Base-by-base conservation (phyloP, 202 grass and related monocot species). In the Schoenoplectus triqueter region DNA sequence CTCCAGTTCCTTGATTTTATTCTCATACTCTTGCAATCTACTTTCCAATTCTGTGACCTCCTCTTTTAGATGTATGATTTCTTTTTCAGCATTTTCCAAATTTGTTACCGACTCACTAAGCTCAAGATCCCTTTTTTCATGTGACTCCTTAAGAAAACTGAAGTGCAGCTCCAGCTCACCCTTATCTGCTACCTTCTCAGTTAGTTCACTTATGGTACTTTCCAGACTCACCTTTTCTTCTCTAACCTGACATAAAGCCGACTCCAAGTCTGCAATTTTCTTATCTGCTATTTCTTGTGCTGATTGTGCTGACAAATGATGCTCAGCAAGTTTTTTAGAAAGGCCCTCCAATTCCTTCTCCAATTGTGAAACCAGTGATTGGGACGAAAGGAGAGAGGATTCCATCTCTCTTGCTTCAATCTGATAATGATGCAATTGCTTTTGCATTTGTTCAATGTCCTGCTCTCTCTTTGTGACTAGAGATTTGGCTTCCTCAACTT, bases 1-100 rank as follows among this genome's bases (percentile, higher is more conserved):
- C 84, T 94, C 89, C 67, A 97, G 68, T 80, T 94, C 88, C 47
- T 41, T 87, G 10, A 86, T 89, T 77, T 91, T 97, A 83, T 88
- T 87, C 75, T 92, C 87, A 80, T 89, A 92, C 78, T 62, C 82
- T 48, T 93, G 86, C 50, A 85, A 41, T 31, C 54, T 78, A 31
- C 22, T 78, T 60, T 78, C 54, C 7, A 21, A 78, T 78, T 52
- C 11, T 7, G 14, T 48, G 55, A 70, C 13, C 66, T 83, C 81
- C 49, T 83, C 81, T 41, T 83, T 83, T 15, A 83, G 11, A 54
- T 83, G 60, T 17, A 71, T 88, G 48, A 56, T 83, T 64, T 72
- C 92, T 59, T 82, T 87, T 69, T 90, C 88, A 64, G 88, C 65
- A 90, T 85, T 90, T 88, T 50, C 60, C 73, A 94, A 73, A 71